Percentiles rank a stretch among this genome's conserved stretches.
phyloP scores from a whole-genome alignment of 108 stramenopile species.

The Skeletonema tropicum region DNA sequence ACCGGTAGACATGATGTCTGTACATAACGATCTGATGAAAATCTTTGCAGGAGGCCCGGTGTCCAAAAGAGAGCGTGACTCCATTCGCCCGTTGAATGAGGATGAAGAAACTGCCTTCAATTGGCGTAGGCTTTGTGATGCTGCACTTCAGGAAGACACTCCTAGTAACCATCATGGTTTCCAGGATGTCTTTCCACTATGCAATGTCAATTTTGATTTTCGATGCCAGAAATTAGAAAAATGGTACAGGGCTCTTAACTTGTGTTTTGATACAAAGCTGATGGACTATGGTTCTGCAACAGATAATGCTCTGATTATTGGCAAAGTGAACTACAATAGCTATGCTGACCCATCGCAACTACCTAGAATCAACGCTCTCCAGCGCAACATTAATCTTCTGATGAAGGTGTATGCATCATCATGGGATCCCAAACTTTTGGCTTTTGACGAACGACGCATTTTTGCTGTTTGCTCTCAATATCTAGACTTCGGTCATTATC shows the following conservation, averaged over 20 bases:
- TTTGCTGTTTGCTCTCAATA: conserved; percentile 14
- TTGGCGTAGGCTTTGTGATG: conserved; percentile 17
- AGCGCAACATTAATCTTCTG: conserved; percentile 4
- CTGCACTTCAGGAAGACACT: conserved; percentile 15
- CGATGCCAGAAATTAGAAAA: not conserved
- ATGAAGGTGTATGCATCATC: conserved; percentile 6
- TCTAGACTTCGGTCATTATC: not conserved
- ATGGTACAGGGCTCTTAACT: conserved; percentile 10
- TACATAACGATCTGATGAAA: not conserved
- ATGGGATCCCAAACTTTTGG: conserved; percentile 1
- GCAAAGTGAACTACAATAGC: not conserved
- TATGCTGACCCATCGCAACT: conserved; percentile 16
- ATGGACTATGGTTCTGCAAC: not conserved
- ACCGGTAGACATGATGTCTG: not conserved
- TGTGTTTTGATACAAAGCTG: not conserved
- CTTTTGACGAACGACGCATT: conserved; percentile 8
- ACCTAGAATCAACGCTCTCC: not conserved
- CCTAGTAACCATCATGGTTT: not conserved
- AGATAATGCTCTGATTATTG: conserved; percentile 7
- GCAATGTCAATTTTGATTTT: conserved; percentile 20
- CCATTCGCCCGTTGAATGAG: not conserved
- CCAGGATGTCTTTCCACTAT: conserved; percentile 7
- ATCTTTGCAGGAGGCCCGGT: conserved; percentile 2
- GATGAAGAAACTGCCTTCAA: not conserved
- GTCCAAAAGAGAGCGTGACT: conserved; percentile 5